Evolutionary conservation across 179 eudicot genomes (phyloP), one percentile per base, ranked within the genome.

Genomic region (Pouteria campechiana): DNA sequence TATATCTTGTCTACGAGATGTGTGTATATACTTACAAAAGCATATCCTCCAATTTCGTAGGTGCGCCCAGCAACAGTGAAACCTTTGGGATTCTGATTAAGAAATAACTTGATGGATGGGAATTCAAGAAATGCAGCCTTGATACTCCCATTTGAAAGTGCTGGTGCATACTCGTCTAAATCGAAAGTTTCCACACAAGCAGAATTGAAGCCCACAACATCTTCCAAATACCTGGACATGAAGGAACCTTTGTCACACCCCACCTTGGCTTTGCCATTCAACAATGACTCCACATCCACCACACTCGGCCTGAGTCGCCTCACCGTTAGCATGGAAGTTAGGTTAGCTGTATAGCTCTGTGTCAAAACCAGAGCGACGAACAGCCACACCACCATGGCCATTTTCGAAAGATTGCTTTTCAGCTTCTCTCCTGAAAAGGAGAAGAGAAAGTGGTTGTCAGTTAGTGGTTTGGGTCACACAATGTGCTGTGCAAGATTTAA

Each of bases 311-410:
- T 63, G 2, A 73, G 61, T 17, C 53, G 50, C 7, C 32, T 54
- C 11, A 52, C 69, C 1, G 79, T 73, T 20, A 73, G 68, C 79
- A 73, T 68, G 39, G 71, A 68, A 17, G 66, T 41, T 0, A 73
- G 59, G 41, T 54, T 68, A 2, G 79, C 79, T 5, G 75, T 73
- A 32, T 73, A 73, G 33, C 75, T 68, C 32, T 58, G 63, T 5
- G 60, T 54, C 15, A 73, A 46, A n/a, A 73, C 44, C 0, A 73
- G 13, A n/a, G 72, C 69, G 53, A 68, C 55, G 25, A 64, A 57
- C 23, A 64, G 56, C 79, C 79, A 73, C 16, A 65, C 63, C 18
- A 68, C 54, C 13, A 61, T 57, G 37, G 68, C 75, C 37, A 69
- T 57, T 20, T 65, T 34, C 2, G 75, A 60, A 25, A 61, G 47